These are phyloP conservation scores for Hevea brasiliensis DNA, from an alignment of 345 rosid genomes.

Conservation along the genomic window DNA sequence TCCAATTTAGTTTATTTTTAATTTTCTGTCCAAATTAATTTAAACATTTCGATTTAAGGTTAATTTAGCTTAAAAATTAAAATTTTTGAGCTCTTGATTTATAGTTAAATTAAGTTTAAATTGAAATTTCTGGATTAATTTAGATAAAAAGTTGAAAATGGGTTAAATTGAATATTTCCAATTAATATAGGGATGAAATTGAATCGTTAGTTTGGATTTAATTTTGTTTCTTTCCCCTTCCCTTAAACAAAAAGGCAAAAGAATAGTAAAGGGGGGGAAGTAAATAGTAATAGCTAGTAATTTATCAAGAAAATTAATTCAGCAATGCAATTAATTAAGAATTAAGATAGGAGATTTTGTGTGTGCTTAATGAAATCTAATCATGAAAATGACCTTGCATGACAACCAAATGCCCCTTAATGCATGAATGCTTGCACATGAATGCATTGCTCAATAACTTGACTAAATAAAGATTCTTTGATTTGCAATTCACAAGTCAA, in stretches of 20 bases:
- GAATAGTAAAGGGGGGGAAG: too few relatives aligned
- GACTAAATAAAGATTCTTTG: constrained; percentile 8
- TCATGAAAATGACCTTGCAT: constrained; percentile 12
- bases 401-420: constrained; percentile 3
- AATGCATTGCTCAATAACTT: background rate
- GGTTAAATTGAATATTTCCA: too few relatives aligned
- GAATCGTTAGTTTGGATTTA: too few relatives aligned
- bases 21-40: too few relatives aligned
- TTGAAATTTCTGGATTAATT: too few relatives aligned
- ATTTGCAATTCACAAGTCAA: constrained; percentile 16
- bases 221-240: background rate
- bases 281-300: background rate
- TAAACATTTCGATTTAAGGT: too few relatives aligned
- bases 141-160: too few relatives aligned
- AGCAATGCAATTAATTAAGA: background rate
- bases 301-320: background rate
- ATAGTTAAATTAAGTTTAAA: too few relatives aligned
- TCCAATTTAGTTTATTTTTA: too few relatives aligned
- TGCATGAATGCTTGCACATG: constrained; percentile 9
- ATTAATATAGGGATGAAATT: too few relatives aligned
- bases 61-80: too few relatives aligned
- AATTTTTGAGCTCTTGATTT: too few relatives aligned
- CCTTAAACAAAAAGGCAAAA: background rate
- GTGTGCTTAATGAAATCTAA: background rate
- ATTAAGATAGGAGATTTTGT: background rate